These are phyloP conservation scores for Carex myosuroides DNA, from an alignment of 176 grass and related monocot species.

Conservation along the genomic window DNA sequence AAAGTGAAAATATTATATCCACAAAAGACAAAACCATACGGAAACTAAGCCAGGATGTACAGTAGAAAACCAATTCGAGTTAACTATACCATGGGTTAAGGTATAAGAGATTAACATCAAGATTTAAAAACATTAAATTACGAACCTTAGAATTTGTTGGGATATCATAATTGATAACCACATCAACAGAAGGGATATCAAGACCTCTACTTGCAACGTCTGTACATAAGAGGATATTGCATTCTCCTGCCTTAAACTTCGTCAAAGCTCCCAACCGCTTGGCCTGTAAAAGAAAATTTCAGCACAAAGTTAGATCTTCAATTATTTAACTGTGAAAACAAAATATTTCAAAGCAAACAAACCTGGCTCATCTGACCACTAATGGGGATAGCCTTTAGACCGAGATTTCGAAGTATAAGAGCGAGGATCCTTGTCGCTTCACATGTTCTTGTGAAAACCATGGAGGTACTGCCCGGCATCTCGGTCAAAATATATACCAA, in stretches of 20 bases:
- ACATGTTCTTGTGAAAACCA: conserved; percentile 92
- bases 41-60: neutral
- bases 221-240: conserved; percentile 81
- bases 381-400: conserved; percentile 77
- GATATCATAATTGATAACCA: conserved; percentile 94
- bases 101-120: neutral
- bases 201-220: conserved; percentile 89
- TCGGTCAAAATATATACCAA: conserved; percentile 77
- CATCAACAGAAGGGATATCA: conserved; percentile 85
- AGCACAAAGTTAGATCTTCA: neutral
- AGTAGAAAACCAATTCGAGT: neutral
- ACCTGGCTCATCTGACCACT: conserved; percentile 94
- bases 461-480: conserved; percentile 50
- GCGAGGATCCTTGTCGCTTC: conserved; percentile 77
- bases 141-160: conserved; percentile 80
- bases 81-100: neutral
- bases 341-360: conserved; percentile 13
- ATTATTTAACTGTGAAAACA: neutral
- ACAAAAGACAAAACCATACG: neutral
- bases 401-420: conserved; percentile 61
- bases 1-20: neutral
- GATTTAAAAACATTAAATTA: neutral
- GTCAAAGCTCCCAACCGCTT: conserved; percentile 88
- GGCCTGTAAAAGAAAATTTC: conserved; percentile 36
- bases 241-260: conserved; percentile 71